phyloP scores from a whole-genome alignment of 2,329 filamentous ascomycete genomes.

The Pseudogymnoascus sp. region DNA sequence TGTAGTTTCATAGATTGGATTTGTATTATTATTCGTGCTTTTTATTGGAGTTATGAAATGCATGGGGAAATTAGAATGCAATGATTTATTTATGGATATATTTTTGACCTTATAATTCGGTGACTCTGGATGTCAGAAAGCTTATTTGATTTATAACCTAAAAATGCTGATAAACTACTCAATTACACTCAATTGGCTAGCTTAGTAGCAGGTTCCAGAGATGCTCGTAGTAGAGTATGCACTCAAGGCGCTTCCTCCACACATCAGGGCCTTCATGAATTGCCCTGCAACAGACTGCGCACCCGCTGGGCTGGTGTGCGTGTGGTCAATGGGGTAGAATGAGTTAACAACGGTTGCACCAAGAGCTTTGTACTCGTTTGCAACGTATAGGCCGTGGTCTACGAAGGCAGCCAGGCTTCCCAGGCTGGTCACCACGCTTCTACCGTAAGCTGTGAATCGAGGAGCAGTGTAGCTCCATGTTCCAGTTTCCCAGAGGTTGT shows the following conservation, averaged over 20 bases:
- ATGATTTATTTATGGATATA: not conserved
- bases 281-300: slow-evolving; percentile 47
- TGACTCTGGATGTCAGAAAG: not conserved
- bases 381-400: slow-evolving; percentile 50
- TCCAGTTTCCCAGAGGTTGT: slow-evolving; percentile 55
- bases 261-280: slow-evolving; percentile 46
- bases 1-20: not conserved
- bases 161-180: not conserved
- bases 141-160: not conserved
- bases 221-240: slow-evolving; percentile 20
- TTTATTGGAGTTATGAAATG: not conserved
- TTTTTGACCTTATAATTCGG: not conserved
- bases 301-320: slow-evolving; percentile 50
- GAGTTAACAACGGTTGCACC: slow-evolving; percentile 41
- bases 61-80: not conserved
- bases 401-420: slow-evolving; percentile 41
- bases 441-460: slow-evolving; percentile 51
- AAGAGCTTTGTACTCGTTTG: slow-evolving; percentile 41
- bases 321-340: slow-evolving; percentile 51
- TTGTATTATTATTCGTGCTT: not conserved
- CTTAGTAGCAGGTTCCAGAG: slow-evolving; percentile 22
- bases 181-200: not conserved
- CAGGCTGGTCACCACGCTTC: slow-evolving; percentile 35
- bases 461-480: slow-evolving; percentile 38
- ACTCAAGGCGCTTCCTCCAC: slow-evolving; percentile 19